phyloP scores from a whole-genome alignment of 352 stramenopile species.

The Phytophthora hibernalis region DNA sequence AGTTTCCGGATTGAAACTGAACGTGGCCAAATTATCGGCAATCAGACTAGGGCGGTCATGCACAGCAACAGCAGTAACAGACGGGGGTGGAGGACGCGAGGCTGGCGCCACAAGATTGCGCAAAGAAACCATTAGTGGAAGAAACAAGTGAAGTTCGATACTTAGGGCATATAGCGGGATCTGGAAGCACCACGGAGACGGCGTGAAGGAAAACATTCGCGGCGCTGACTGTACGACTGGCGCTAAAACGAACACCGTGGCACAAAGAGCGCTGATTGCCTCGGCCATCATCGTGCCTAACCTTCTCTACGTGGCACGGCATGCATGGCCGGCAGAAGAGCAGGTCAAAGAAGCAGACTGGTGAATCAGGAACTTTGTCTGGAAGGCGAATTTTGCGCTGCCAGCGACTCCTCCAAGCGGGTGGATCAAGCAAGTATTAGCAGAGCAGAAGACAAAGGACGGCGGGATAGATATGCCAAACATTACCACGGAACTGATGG shows the following conservation, averaged over 20 bases:
- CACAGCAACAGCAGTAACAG: too few species aligned
- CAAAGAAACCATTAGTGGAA: too few species aligned
- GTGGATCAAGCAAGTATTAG: background rate
- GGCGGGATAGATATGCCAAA: too few species aligned
- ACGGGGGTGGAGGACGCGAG: too few species aligned
- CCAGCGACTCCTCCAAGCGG: background rate
- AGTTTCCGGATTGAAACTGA: background rate
- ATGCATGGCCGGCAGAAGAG: background rate
- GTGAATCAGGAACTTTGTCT: conserved; percentile 1
- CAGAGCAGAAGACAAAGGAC: too few species aligned
- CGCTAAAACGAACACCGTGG: background rate
- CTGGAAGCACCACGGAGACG: background rate
- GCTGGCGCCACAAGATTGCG: too few species aligned
- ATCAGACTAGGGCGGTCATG: too few species aligned
- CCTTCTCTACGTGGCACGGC: background rate
- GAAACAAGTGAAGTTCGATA: background rate
- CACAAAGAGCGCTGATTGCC: background rate
- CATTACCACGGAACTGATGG: too few species aligned
- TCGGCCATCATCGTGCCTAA: background rate
- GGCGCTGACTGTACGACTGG: background rate
- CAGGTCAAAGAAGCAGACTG: background rate
- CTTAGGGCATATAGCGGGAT: background rate
- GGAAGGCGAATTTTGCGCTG: background rate
- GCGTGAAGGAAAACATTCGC: background rate
- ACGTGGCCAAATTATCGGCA: background rate